Base-by-base conservation (phyloP, 345 rosid species). In the Populus ilicifolia region DNA sequence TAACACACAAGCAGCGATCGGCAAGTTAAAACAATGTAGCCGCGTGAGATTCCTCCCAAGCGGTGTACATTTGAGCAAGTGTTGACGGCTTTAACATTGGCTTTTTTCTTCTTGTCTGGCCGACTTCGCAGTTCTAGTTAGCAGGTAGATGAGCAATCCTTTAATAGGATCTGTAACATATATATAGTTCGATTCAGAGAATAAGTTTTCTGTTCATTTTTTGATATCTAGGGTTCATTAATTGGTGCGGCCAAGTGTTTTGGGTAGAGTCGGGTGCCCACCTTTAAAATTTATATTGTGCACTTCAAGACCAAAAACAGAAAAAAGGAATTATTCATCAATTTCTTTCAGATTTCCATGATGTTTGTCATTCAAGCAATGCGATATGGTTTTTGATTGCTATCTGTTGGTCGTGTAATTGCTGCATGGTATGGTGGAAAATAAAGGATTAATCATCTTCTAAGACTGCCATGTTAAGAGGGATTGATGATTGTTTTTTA, bases 21-120 rank as follows among this genome's bases (percentile, higher is more conserved):
- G 85, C 74, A 92, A 88, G 90, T 89, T 96, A 81, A 94, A 91
- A 84, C 89, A 89, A 78, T 89, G 91, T 77, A 85, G 84, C 69
- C 86, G 80, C 38, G 93, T 89, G 43, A 90, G 94, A 81, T 94
- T 91, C 85, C 84, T 94, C 27, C 71, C 80, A 41, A 62, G 75
- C 46, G 29, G 63, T 76, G 85, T 75, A 76, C 75, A 75, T 72
- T 79, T 64, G 83, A 73, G 68, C 33, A 79, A 73, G 36, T 73
- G 52, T 67, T 83, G 83, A 83, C 39, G 59, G 74, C 27, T 74
- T 77, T 67, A 75, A 36, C 56, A 74, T 72, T 72, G 80, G 81
- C 75, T 67, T 78, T 77, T 33, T 70, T 72, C 75, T 85, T 84
- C 67, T 50, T 72, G 75, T 59, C 76, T 66, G 75, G 70, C 75